Base-by-base conservation (phyloP, 306 rosid genomes). In the Argentina anserina region DNA sequence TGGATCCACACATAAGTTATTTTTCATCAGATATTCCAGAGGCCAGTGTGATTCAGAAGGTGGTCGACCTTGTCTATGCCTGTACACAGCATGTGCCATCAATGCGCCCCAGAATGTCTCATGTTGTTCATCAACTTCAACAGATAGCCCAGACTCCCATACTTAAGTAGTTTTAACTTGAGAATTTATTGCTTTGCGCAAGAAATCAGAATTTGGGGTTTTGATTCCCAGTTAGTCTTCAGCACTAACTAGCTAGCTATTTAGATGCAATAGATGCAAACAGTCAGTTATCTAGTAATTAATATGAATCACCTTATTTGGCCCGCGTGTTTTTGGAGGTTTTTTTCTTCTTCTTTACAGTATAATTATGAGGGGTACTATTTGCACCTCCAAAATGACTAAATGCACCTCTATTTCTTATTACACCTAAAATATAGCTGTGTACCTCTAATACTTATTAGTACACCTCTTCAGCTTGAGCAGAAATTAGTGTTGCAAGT, bases 101-200 rank as follows among this genome's bases (percentile, higher is more conserved):
- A 21, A 94, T 91, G 96, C 96, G 97, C 29, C 99, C 99, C 3
- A 79, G 99, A 82, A 94, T 91, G 99, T 94, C 99, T 21, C 99
- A 94, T 52, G 95, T 94, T 79, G 99, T 94, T 78, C 99, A 89
- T 85, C 99, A 94, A 84, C 77, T 92, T 62, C 98, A 92, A 69
- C 98, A 89, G 81, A 75, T 90, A 68, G 83, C 89, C 6, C 87
- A 82, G 78, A 82, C 89, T 37, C 85, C 87, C 42, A 25, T 58
- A 69, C 65, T 60, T 37, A 90, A 86, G 80, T 88, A 77, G 73
- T 74, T 67, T 26, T 31, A 2, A 18, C 11, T 69, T 71, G 6
- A 20, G 20, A 9, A 21, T 47, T 41, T 36, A 47, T 8, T 33
- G 13, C 28, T 33, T 23, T 17, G 39, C 62, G 5, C 10, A 9